Conservation (phyloP, 1,284 basidiomycete species). For the Boletus semigastroideus region DNA sequence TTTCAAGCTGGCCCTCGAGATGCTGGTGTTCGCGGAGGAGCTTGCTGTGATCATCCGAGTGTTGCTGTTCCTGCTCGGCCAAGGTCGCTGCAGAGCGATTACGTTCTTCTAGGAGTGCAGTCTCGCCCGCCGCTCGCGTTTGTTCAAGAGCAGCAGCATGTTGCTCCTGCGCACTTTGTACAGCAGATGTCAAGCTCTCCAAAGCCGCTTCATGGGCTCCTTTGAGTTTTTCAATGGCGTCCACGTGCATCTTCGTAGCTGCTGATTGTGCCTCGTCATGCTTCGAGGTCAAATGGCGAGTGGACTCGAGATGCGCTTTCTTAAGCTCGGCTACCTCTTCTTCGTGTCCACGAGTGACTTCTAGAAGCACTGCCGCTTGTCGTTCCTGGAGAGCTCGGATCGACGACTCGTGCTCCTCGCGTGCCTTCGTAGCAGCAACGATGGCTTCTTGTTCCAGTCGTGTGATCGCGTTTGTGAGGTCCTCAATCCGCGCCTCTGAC, state of each 20-base stretch:
- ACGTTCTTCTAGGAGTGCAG: conserved; percentile 40
- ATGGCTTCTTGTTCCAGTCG: conserved; percentile 47
- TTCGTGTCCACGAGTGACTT: conserved; percentile 54
- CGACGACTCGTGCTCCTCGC: conserved; percentile 51
- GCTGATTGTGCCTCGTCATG: conserved; percentile 37
- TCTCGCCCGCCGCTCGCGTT: conserved; percentile 38
- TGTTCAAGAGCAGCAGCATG: conserved; percentile 45
- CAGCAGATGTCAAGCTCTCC: conserved; percentile 41
- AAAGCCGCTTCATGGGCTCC: conserved; percentile 49
- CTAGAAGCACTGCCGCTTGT: conserved; percentile 53
- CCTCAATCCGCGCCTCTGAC: conserved; percentile 49
- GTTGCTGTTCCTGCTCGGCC: conserved; percentile 37
- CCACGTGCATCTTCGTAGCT: conserved; percentile 38
- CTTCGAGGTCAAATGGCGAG: conserved; percentile 29
- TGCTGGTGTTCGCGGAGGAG: conserved; percentile 28
- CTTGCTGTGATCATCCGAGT: conserved; percentile 31
- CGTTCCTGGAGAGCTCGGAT: conserved; percentile 52
- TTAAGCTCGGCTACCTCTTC: conserved; percentile 50
- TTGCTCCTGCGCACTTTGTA: conserved; percentile 47
- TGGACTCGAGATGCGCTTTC: conserved; percentile 41
- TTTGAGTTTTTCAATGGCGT: conserved; percentile 41
- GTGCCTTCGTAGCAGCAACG: conserved; percentile 38
- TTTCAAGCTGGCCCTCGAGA: conserved; percentile 30
- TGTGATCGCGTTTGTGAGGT: conserved; percentile 44
- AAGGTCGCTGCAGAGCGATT: conserved; percentile 39